Conservation (phyloP, 805 yeast genomes). For the Lipomyces japonicus region DNA sequence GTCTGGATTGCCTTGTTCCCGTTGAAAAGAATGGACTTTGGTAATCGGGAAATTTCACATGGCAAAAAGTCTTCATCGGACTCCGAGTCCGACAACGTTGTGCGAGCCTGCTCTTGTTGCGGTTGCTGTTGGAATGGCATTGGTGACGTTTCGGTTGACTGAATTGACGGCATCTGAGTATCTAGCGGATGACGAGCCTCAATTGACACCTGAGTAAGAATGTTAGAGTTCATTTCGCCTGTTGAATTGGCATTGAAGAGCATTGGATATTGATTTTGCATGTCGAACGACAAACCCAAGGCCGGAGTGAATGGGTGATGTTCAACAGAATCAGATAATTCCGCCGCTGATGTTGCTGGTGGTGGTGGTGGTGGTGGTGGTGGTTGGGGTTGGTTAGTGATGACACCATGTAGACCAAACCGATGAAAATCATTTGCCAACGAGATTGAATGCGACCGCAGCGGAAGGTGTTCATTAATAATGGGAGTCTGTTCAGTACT, state of each 20-base stretch:
- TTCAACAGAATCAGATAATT: too few species aligned
- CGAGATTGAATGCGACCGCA: background rate
- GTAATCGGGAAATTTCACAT: constrained; percentile 6
- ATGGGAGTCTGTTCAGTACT: constrained; percentile 1
- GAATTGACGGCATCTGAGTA: too few species aligned
- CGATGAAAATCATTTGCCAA: too few species aligned
- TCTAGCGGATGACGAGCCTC: too few species aligned
- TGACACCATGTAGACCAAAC: too few species aligned
- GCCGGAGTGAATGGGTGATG: background rate
- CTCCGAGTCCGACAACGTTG: constrained; percentile 3
- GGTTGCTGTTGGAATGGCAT: background rate
- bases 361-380: too few species aligned
- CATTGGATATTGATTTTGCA: background rate
- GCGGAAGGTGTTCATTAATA: background rate
- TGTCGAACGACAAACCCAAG: too few species aligned
- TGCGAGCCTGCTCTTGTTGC: background rate
- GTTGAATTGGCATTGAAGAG: background rate
- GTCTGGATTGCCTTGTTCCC: constrained; percentile 3
- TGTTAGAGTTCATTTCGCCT: background rate
- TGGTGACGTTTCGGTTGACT: constrained; percentile 1
- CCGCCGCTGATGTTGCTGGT: too few species aligned
- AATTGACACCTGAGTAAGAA: background rate
- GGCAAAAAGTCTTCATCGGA: constrained; percentile 9
- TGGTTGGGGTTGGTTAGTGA: too few species aligned
- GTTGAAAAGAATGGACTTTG: constrained; percentile 7